These are phyloP conservation scores for Phylloporus sp. DNA, from an alignment of 768 basidiomycete species.

Conservation along the genomic window DNA sequence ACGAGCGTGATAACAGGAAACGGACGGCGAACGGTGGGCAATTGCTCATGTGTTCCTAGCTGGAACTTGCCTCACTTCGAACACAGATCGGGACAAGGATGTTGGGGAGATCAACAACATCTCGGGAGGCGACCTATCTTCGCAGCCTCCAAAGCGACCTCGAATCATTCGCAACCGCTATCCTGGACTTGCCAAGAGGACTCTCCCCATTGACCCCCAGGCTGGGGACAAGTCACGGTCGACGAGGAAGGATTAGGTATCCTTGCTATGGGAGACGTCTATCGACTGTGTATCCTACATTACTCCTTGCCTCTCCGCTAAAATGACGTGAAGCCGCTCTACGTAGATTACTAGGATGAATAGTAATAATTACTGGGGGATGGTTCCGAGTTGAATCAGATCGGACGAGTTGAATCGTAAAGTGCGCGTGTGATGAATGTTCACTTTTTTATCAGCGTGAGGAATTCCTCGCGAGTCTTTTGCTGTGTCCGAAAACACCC, in stretches of 20 bases:
- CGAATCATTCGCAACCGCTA: constrained; percentile 56
- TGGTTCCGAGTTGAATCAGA: constrained; percentile 32
- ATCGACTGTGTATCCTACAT: constrained; percentile 11
- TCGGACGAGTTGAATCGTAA: constrained; percentile 48
- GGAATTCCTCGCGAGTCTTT: constrained; percentile 96
- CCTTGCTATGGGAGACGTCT: constrained; percentile 5
- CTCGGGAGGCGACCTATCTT: constrained; percentile 34
- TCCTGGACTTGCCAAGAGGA: constrained; percentile 49
- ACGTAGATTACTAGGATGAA: constrained; percentile 17
- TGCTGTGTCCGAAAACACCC: constrained; percentile 98
- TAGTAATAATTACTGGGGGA: constrained; percentile 21
- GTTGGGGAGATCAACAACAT: constrained; percentile 34
- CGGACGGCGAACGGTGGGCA: constrained; percentile 61
- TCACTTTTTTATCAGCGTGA: constrained; percentile 68
- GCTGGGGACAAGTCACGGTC: constrained; percentile 51
- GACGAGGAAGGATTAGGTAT: constrained; percentile 49
- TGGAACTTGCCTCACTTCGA: constrained; percentile 3
- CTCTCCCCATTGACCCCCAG: constrained; percentile 58
- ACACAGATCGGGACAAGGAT: constrained; percentile 64
- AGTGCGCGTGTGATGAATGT: neutral
- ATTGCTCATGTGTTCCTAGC: neutral
- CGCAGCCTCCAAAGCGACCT: constrained; percentile 53
- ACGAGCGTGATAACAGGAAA: constrained; percentile 66
- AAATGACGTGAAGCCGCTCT: constrained; percentile 9
- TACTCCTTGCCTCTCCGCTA: constrained; percentile 13